Base-by-base conservation (phyloP, 495 filamentous ascomycete genomes). In the Corynascus novoguineensis region DNA sequence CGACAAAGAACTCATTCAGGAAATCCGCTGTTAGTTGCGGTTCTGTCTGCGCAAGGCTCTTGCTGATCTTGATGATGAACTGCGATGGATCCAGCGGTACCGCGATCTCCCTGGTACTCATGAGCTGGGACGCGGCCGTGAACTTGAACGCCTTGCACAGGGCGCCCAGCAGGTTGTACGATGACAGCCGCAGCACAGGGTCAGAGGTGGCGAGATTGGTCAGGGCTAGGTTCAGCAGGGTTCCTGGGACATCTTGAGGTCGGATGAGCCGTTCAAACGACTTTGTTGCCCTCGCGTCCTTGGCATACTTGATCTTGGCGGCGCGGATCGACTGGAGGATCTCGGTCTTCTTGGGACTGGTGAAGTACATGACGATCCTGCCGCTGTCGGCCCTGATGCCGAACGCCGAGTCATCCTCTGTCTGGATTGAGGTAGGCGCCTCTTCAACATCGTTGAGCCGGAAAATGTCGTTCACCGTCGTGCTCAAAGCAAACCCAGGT, bases 221-320 rank as follows among this genome's bases (percentile, higher is more conserved):
- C 14, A 86, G 64, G 10, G 83, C 82, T 15, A 86, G 75, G 59
- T 86, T 86, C 21, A 86, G 65, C 27, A 86, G 68, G 21, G 83
- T 86, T 14, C 83, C 83, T 4, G 83, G 83, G 5, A 86, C 83
- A 68, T 86, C 83, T 65, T 86, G 83, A 27, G 83, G 83, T 21
- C 81, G 73, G 45, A 86, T 82, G 17, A 83, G 73, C 34, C 83
- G 71, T 56, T 86, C 83, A 58, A 76, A 79, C 22, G 77, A 68
- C 64, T 83, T 83, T 34, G 74, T 67, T 10, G 78, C 72, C 55
- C 78, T 73, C 17, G 76, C 76, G 54, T 85, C 83, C 63, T 83
- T 85, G 22, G 77, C 76, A 52, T 82, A 75, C 55, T 83, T 84
- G 8, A 74, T 70, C 62, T 85, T 86, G 28, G 80, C 81, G 27